A percentile compares a stretch with the other conserved stretches of the same genome.
Evolutionary conservation across 352 stramenopile genomes (phyloP).

Genomic region (Phytophthora hybrid): DNA sequence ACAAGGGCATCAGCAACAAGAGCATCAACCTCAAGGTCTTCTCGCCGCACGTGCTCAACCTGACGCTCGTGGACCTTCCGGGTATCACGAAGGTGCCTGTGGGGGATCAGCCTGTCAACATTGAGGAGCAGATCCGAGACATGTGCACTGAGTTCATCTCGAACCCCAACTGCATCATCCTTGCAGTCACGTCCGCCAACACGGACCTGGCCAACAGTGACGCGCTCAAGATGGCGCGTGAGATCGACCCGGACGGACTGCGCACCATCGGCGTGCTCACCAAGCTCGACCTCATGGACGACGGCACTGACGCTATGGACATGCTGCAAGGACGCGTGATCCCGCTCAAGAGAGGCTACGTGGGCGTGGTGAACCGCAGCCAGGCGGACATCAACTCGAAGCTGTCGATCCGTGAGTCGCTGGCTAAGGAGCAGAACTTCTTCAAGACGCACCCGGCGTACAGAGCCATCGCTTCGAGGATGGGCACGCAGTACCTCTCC

Average conservation of each 20-base stretch:
- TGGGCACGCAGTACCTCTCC: conserved; percentile 96
- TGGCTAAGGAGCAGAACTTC: conserved; percentile 97
- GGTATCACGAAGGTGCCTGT: conserved; percentile 99
- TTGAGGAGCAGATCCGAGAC: conserved; percentile 99
- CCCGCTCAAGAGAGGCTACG: conserved; percentile 97
- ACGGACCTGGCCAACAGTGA: conserved; percentile 99
- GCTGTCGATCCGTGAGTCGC: conserved; percentile 95
- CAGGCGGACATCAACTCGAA: conserved; percentile 98
- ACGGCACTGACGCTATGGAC: conserved; percentile 97
- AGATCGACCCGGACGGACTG: conserved; percentile 93
- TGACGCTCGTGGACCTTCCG: conserved; percentile 99
- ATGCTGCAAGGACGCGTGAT: conserved; percentile 98
- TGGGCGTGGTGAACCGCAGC: conserved; percentile 98
- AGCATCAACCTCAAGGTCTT: conserved; percentile 99
- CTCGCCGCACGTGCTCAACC: conserved; percentile 97
- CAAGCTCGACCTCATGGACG: conserved; percentile 99
- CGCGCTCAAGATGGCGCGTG: conserved; percentile 97
- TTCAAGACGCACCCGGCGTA: conserved; percentile 98
- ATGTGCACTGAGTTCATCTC: conserved; percentile 99
- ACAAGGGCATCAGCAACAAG: conserved; percentile 98
- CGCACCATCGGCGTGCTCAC: conserved; percentile 99
- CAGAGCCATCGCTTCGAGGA: conserved; percentile 92
- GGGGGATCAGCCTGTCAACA: conserved; percentile 99
- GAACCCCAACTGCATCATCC: conserved; percentile 99
- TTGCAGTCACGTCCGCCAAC: conserved; percentile 99